Evolutionary conservation across 345 rosid species (phyloP), one percentile per base, ranked within the genome.

Genomic region (Pistacia atlantica): DNA sequence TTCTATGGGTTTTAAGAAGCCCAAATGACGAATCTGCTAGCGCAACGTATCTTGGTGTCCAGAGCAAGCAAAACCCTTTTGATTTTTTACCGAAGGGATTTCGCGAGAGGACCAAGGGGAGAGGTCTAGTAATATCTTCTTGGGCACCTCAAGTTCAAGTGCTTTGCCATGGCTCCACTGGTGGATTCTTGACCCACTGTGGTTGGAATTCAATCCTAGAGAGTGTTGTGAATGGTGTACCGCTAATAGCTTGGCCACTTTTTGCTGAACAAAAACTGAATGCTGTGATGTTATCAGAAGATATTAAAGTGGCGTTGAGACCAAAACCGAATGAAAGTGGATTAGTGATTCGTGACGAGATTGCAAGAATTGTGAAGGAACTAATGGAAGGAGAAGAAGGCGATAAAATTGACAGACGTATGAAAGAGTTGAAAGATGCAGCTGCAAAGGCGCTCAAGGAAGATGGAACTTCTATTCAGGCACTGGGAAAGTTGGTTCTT

Each of bases 231-330:
- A 76, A 65, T 51, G 87, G 83, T 0, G 83, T 84, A 3, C 84
- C 84, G 1, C 18, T 81, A 10, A 81, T 81, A 42, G 84, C 80
- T 1, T 84, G 87, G 87, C 87, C 84, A 10, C 84, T 81, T 4
- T 81, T 58, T 33, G 87, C 87, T 0, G 87, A 84, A 71, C 84
- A 84, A 61, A 84, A 76, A 48, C 79, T 81, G 83, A 84, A 84
- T 16, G 84, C 87, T 2, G 64, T 55, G 16, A 69, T 79, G 79
- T 18, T 84, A 55, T 62, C 54, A 0, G 65, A 69, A 58, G 84
- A 72, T 28, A 48, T 76, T 8, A 69, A 62, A 18, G 77, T 78
- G 46, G 84, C 80, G 6, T 1, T 83, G 56, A 75, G 81, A 28
- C 77, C 75, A 0, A 62, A 56, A 16, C 37, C 46, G 8, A 59